These are phyloP conservation scores for Umbelopsis sp. DNA, from an alignment of 192 early-diverging fungal species.

Conservation along the genomic window DNA sequence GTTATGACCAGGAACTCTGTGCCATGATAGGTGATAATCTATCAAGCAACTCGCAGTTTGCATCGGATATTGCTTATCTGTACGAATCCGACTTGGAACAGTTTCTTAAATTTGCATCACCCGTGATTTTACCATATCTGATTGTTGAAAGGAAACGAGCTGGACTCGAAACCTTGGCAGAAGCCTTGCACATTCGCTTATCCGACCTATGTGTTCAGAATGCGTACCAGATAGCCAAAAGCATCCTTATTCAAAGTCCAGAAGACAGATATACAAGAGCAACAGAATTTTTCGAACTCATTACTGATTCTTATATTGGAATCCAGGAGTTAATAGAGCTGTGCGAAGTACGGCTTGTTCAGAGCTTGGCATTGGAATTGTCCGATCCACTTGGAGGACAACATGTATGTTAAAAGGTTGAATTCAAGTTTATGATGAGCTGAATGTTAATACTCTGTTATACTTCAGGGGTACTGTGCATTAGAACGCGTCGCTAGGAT, in stretches of 20 bases:
- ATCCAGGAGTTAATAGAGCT: neutral
- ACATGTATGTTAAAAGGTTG: neutral
- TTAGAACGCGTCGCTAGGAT: neutral
- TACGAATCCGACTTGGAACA: neutral
- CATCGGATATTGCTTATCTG: neutral
- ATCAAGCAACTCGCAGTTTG: neutral
- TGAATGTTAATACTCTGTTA: neutral
- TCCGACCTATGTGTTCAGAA: neutral
- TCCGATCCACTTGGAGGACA: neutral
- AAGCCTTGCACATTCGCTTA: neutral
- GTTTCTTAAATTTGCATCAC: neutral
- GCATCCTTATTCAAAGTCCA: neutral
- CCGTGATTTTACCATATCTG: neutral
- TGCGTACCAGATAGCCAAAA: neutral
- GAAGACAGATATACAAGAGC: constrained; percentile 1
- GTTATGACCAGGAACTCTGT: neutral
- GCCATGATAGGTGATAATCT: neutral
- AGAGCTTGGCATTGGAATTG: neutral
- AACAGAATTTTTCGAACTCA: neutral
- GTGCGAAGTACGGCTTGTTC: constrained; percentile 9
- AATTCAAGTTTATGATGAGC: too few species aligned
- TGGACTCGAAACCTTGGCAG: neutral
- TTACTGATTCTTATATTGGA: neutral
- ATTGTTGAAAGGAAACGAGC: constrained; percentile 2
- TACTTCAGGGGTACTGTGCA: neutral